These are phyloP conservation scores for Ogataea saltuana DNA, from an alignment of 805 yeast species.

Conservation along the genomic window DNA sequence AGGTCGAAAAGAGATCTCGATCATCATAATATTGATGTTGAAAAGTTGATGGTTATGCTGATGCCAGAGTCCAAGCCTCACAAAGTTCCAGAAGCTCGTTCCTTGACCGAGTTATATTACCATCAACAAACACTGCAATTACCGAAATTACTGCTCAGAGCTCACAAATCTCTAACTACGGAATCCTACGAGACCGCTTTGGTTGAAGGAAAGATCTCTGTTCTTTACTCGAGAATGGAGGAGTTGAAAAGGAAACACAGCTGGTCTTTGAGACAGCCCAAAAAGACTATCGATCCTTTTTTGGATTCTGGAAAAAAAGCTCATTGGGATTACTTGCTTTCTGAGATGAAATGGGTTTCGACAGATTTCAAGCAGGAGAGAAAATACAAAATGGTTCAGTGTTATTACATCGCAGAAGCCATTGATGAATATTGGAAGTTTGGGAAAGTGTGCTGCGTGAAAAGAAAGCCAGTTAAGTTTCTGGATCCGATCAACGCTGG, in stretches of 20 bases:
- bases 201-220: constrained; percentile 88
- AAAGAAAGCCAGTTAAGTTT: constrained; percentile 44
- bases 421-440: constrained; percentile 75
- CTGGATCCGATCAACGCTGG: constrained; percentile 21
- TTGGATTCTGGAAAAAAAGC: constrained; percentile 39
- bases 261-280: constrained; percentile 91
- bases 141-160: constrained; percentile 74
- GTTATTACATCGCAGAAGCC: constrained; percentile 69
- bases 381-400: constrained; percentile 68
- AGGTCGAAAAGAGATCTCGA: constrained; percentile 34
- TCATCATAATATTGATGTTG: constrained; percentile 42
- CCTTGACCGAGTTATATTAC: constrained; percentile 84
- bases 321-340: constrained; percentile 73
- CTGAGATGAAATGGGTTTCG: constrained; percentile 85
- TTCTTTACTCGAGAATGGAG: constrained; percentile 85
- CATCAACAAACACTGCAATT: constrained; percentile 86
- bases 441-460: constrained; percentile 71
- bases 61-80: constrained; percentile 55
- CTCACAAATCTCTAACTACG: constrained; percentile 84
- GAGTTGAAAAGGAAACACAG: constrained; percentile 83
- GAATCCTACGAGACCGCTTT: constrained; percentile 82
- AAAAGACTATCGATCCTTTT: constrained; percentile 68
- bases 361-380: constrained; percentile 71
- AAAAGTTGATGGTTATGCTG: constrained; percentile 45
- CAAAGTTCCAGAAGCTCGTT: constrained; percentile 54